A percentile compares a stretch with the other conserved stretches of the same genome.
Conservation (phyloP, 108 stramenopile genomes). For the Nannochloropsis oceanica region DNA sequence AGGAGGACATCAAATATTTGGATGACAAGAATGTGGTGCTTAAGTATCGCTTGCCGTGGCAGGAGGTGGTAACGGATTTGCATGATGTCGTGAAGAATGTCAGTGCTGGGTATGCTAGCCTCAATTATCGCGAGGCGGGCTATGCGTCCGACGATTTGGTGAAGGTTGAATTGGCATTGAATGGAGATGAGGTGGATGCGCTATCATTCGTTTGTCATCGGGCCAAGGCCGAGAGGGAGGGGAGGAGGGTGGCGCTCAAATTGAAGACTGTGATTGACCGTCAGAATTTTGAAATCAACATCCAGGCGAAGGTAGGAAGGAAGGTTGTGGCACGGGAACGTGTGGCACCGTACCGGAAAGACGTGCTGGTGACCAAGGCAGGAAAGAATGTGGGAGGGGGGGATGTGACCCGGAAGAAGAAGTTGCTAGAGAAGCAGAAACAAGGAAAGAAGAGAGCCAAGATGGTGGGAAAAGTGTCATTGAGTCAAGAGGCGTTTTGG, state of each 20-base stretch:
- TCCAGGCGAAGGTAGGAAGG: constrained; percentile 78
- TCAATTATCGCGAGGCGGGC: constrained; percentile 77
- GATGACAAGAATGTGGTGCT: constrained; percentile 45
- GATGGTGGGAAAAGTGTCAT: constrained; percentile 63
- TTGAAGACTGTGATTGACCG: constrained; percentile 68
- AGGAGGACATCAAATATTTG: constrained; percentile 16
- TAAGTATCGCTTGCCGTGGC: constrained; percentile 34
- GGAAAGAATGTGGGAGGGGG: constrained; percentile 94
- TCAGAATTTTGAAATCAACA: constrained; percentile 94
- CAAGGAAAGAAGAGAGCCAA: constrained; percentile 86
- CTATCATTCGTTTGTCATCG: constrained; percentile 81
- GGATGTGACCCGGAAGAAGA: constrained; percentile 86
- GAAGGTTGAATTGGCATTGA: constrained; percentile 86
- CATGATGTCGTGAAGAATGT: constrained; percentile 86
- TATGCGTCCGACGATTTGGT: constrained; percentile 59
- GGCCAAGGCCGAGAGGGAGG: constrained; percentile 54
- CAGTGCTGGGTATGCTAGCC: constrained; percentile 88
- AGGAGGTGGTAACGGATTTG: constrained; percentile 89
- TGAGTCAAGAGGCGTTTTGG: constrained; percentile 93
- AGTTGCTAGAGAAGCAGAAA: constrained; percentile 95
- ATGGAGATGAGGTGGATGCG: constrained; percentile 74
- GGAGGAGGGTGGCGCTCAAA: constrained; percentile 51
- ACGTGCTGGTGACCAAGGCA: constrained; percentile 68
- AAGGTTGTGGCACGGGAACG: constrained; percentile 41
- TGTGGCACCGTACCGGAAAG: constrained; percentile 66